phyloP scores from a whole-genome alignment of 83 land plant species.

The Isoetes engelmannii region DNA sequence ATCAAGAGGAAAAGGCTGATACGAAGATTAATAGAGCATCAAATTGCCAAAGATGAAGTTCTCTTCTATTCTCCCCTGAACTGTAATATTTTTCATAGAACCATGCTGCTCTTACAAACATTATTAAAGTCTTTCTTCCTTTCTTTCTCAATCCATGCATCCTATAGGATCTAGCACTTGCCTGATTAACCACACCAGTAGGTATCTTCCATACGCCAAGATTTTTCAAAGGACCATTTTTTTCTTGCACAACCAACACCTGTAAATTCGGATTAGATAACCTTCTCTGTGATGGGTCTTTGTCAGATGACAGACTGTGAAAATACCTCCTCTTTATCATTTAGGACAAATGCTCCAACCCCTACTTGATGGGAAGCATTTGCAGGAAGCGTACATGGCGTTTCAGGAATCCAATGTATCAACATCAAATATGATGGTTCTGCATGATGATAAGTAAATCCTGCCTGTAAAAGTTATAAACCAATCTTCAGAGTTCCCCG shows the following conservation, averaged over 20 bases:
- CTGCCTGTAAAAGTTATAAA: constrained; percentile 45
- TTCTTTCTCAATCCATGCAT: not conserved
- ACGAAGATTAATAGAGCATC: too few species aligned
- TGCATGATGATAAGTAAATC: constrained; percentile 91
- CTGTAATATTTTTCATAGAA: not conserved
- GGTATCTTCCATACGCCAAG: constrained; percentile 88
- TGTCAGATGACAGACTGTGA: not conserved
- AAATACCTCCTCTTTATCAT: constrained; percentile 69
- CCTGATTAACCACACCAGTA: constrained; percentile 79
- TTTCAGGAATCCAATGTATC: constrained; percentile 71
- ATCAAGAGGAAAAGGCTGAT: too few species aligned
- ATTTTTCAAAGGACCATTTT: constrained; percentile 53
- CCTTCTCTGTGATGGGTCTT: too few species aligned
- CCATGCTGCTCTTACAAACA: not conserved
- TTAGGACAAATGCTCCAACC: constrained; percentile 74
- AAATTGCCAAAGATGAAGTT: too few species aligned
- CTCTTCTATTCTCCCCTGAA: too few species aligned
- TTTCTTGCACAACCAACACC: constrained; percentile 94
- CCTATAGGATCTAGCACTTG: constrained; percentile 6
- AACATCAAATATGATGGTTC: constrained; percentile 82
- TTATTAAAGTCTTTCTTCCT: not conserved
- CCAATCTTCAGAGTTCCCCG: not conserved
- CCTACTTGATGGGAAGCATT: constrained; percentile 93
- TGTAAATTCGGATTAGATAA: constrained; percentile 11
- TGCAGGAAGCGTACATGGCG: constrained; percentile 55